Percentiles rank a stretch among this genome's conserved stretches.
These are phyloP conservation scores for Stereum hirsutum DNA, from an alignment of 1,284 basidiomycete genomes.

Conservation along the genomic window DNA sequence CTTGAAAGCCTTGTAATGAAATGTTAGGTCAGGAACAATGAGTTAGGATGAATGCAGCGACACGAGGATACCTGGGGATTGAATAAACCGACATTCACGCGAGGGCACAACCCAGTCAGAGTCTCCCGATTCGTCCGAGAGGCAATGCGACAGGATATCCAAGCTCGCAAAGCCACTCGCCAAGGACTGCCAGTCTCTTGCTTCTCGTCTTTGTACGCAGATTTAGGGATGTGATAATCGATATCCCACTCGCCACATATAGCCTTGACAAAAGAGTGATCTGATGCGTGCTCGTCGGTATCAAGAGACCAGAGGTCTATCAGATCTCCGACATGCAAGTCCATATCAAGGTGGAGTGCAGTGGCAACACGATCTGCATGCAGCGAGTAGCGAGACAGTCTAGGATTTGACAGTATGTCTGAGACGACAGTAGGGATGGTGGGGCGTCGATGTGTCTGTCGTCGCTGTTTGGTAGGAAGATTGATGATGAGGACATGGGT, in stretches of 20 bases:
- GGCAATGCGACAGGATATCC: not conserved
- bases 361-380: not conserved
- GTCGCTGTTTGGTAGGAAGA: too few relatives aligned
- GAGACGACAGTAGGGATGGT: not conserved
- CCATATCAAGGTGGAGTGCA: not conserved
- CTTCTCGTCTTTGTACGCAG: not conserved
- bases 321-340: not conserved
- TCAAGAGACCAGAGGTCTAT: not conserved
- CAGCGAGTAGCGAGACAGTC: not conserved
- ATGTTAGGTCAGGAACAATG: not conserved
- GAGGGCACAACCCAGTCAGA: not conserved
- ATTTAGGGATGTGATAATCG: not conserved
- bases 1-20: not conserved
- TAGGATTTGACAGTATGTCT: not conserved
- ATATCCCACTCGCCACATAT: not conserved
- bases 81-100: not conserved
- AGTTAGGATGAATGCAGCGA: not conserved
- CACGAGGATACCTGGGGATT: not conserved
- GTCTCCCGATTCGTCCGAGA: not conserved
- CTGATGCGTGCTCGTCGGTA: not conserved
- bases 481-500: constrained; percentile 24
- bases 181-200: not conserved
- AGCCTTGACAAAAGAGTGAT: not conserved
- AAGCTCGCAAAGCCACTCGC: not conserved
- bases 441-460: too few relatives aligned